Base-by-base conservation (phyloP, 1,284 basidiomycete genomes). In the Pyrrhoderma noxium region DNA sequence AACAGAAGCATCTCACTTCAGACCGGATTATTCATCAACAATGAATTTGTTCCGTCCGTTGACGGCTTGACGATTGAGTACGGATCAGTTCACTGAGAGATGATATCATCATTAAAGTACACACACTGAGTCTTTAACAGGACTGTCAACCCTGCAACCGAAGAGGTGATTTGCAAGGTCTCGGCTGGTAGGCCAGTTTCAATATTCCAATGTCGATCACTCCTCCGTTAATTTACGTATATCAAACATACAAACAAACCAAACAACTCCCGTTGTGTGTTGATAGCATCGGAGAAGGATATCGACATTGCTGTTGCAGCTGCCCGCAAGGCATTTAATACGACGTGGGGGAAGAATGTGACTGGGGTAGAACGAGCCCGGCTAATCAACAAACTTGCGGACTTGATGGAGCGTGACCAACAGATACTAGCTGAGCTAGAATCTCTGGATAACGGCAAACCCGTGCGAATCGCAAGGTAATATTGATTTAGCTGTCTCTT, bases 21-120 rank as follows among this genome's bases (percentile, higher is more conserved):
- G 14, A 90, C 88, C 3, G 91, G 90, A 31, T 77, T 95, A 39
- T 95, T 94, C 74, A 95, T 96, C 67, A 84, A 91, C 73, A 91
- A 92, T 66, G 74, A 89, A 62, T 93, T 90, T 59, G 85, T 91
- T 25, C 64, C 76, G 11, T 86, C 82, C 8, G 71, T 74, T 21
- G 81, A 85, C 59, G 47, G 48, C 35, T n/a, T 38, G 18, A 80
- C 77, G 31, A 64, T 70, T 19, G 80, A 84, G 51, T 65, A 62
- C 75, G 85, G 57, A 58, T 73, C 70, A 37, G 45, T 18, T 23
- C 18, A 36, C 49, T 50, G 11, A 27, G 3, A 40, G 11, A 31
- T 19, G 13, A 21, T 23, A 14, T 2, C 16, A 27, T 22, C 51
- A 18, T 31, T 23, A 27, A 23, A 11, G n/a, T 11, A 31, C 19